phyloP scores from a whole-genome alignment of 2,329 filamentous ascomycete genomes.

The Hymenoscyphus fructigenus region DNA sequence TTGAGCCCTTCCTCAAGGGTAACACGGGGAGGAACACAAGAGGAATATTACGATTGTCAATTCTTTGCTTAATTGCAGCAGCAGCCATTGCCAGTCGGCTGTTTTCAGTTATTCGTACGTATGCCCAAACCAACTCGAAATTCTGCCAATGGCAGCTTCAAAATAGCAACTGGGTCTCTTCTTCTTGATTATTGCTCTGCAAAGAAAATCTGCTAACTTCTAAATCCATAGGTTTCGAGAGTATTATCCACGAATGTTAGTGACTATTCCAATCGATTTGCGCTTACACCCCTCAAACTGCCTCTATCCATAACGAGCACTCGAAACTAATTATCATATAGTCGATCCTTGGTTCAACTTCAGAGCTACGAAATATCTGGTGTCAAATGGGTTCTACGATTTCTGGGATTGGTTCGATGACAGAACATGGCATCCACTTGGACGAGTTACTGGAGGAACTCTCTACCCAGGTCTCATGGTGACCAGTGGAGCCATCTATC shows the following conservation, averaged over 20 bases:
- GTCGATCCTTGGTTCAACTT: conserved; percentile 99
- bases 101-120: conserved; percentile 96
- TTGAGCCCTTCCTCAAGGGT: conserved; percentile 64
- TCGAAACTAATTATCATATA: conserved; percentile 44
- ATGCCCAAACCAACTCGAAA: conserved; percentile 16
- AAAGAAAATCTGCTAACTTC: conserved; percentile 25
- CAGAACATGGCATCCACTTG: conserved; percentile 98
- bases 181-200: not conserved
- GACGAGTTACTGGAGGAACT: conserved; percentile 97
- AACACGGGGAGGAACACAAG: conserved; percentile 78
- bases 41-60: conserved; percentile 82
- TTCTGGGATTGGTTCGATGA: conserved; percentile 99
- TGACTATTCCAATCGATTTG: conserved; percentile 37
- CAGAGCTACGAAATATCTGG: conserved; percentile 94
- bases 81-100: conserved; percentile 90
- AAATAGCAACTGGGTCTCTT: not conserved
- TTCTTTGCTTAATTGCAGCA: conserved; percentile 85
- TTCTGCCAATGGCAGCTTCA: not conserved
- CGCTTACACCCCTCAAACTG: not conserved
- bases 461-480: conserved; percentile 99
- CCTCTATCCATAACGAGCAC: not conserved
- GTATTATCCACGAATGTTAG: conserved; percentile 99
- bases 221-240: conserved; percentile 75
- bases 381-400: conserved; percentile 94
- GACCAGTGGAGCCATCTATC: conserved; percentile 95